A percentile compares a stretch with the other conserved stretches of the same genome.
Evolutionary conservation across 257 asterid genomes (phyloP).

Genomic region (Fraxinus cuspidata): DNA sequence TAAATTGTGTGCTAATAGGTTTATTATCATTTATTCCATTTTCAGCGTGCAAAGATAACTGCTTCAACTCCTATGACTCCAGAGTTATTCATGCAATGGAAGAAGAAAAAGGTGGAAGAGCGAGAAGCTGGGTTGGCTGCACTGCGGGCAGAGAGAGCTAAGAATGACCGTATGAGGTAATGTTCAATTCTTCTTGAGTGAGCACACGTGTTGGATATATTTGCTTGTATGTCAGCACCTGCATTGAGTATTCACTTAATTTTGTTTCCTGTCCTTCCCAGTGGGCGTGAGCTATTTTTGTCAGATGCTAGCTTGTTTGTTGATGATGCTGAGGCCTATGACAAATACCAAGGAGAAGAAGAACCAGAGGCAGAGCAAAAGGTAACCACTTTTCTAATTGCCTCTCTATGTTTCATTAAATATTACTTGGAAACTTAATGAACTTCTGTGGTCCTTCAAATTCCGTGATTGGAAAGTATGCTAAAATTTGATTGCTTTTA

Average conservation of each 20-base stretch:
- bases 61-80: slow-evolving; percentile 84
- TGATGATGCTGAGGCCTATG: slow-evolving; percentile 87
- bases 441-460: neutral
- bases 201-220: neutral
- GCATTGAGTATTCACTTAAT: slow-evolving; percentile 19
- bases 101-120: slow-evolving; percentile 75
- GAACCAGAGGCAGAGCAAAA: slow-evolving; percentile 40
- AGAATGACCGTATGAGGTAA: slow-evolving; percentile 97
- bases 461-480: neutral
- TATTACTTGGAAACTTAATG: neutral
- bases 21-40: slow-evolving; percentile 11
- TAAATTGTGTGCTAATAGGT: slow-evolving; percentile 21
- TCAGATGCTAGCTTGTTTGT: slow-evolving; percentile 76
- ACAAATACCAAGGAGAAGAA: slow-evolving; percentile 65
- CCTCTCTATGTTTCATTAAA: neutral
- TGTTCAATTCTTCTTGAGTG: slow-evolving; percentile 9
- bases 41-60: slow-evolving; percentile 76
- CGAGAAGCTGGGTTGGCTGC: slow-evolving; percentile 84
- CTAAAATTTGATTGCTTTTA: neutral
- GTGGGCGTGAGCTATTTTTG: slow-evolving; percentile 93
- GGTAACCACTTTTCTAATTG: slow-evolving; percentile 33
- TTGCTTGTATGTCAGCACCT: slow-evolving; percentile 8
- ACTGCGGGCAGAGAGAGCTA: slow-evolving; percentile 90
- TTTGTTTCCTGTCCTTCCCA: slow-evolving; percentile 33
- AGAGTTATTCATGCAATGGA: slow-evolving; percentile 87